phyloP scores from a whole-genome alignment of 495 filamentous ascomycete genomes.

The Penicillium psychrofluorescens region DNA sequence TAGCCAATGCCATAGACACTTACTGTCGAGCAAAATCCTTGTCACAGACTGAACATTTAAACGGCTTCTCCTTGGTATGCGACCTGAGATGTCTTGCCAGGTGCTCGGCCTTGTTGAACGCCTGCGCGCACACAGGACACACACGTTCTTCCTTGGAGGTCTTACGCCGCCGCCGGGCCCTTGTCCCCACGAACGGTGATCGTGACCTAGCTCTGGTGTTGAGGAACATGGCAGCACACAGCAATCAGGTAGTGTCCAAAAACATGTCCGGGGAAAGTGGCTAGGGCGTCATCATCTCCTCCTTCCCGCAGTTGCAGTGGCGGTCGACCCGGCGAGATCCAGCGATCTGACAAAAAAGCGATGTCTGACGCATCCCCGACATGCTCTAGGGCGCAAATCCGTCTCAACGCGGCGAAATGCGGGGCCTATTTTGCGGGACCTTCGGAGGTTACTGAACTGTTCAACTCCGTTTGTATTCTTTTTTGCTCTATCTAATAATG shows the following conservation, averaged over 20 bases:
- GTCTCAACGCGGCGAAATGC: not conserved
- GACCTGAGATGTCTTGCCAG: constrained; percentile 24
- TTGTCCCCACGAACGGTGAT: not conserved
- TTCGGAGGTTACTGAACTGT: not conserved
- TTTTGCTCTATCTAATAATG: not conserved
- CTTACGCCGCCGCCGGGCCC: constrained; percentile 7
- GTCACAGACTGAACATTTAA: constrained; percentile 17
- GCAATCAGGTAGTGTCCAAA: no score
- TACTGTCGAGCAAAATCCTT: constrained; percentile 22
- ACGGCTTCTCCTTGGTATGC: constrained; percentile 29
- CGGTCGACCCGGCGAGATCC: no score
- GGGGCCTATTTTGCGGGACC: constrained; percentile 1
- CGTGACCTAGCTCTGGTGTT: not conserved
- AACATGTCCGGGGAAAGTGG: no score
- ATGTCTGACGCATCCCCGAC: no score
- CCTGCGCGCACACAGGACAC: constrained; percentile 17
- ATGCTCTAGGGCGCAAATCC: no score
- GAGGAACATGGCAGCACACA: not conserved
- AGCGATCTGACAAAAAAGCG: no score
- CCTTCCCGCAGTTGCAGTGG: not conserved
- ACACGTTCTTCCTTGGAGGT: constrained; percentile 13
- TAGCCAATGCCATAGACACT: not conserved
- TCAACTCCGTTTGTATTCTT: no score
- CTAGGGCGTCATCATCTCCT: not conserved
- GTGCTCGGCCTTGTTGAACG: constrained; percentile 24